These are phyloP conservation scores for Discostella pseudostelligera DNA, from an alignment of 108 stramenopile genomes.

Conservation along the genomic window DNA sequence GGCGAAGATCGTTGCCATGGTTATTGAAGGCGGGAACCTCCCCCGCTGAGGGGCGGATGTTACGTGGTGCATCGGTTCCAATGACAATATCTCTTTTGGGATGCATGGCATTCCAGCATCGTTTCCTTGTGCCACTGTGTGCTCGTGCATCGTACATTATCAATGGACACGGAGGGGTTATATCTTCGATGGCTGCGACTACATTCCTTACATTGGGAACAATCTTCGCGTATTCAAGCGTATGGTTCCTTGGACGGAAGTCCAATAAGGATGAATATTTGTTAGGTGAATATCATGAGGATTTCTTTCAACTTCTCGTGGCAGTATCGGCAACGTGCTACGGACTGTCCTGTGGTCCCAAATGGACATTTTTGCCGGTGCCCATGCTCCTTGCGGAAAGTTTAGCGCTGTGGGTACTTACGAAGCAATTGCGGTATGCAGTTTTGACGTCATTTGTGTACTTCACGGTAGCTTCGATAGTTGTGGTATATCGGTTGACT, in stretches of 20 bases:
- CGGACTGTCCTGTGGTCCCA: conserved; percentile 69
- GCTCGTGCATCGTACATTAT: conserved; percentile 63
- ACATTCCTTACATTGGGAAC: conserved; percentile 60
- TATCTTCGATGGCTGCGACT: conserved; percentile 34
- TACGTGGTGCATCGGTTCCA: conserved; percentile 56
- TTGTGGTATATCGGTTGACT: conserved; percentile 72
- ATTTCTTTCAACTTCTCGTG: conserved; percentile 67
- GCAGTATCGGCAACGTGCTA: conserved; percentile 50
- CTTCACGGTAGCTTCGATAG: conserved; percentile 55
- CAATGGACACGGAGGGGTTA: conserved; percentile 58
- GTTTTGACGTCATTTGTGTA: conserved; percentile 68
- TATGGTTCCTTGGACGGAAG: conserved; percentile 65
- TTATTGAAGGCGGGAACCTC: conserved; percentile 36
- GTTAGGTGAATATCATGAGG: conserved; percentile 83
- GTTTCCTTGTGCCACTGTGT: conserved; percentile 67
- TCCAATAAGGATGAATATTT: conserved; percentile 52
- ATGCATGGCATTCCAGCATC: conserved; percentile 65
- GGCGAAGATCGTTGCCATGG: conserved; percentile 42
- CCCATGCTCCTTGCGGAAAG: conserved; percentile 71
- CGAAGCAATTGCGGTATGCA: conserved; percentile 70
- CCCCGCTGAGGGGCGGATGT: conserved; percentile 38
- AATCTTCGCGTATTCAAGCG: conserved; percentile 38
- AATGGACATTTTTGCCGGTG: conserved; percentile 73
- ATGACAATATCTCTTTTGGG: conserved; percentile 50
- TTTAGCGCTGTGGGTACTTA: conserved; percentile 63